Base-by-base conservation (phyloP, 495 filamentous ascomycete genomes). In the Haplographium delicatum region DNA sequence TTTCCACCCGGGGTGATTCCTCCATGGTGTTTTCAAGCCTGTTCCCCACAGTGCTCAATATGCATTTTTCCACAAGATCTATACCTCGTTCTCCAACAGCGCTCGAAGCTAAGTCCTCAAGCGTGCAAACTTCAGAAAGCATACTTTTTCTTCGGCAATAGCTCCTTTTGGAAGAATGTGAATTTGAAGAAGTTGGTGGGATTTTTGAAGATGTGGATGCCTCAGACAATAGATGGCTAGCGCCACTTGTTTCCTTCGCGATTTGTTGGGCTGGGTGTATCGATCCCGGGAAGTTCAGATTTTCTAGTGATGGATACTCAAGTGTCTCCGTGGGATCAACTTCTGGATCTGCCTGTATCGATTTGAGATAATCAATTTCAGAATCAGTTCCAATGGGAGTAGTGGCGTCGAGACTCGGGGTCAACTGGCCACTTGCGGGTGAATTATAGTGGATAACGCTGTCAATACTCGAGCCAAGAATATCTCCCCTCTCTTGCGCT, bases 81-180 rank as follows among this genome's bases (percentile, higher is more conserved):
- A n/a, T n/a, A n/a, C n/a, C 15, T 40, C 28, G 28, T 2, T 34
- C 25, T 47, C 3, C 23, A 28, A 5, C 13, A 15, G 19, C 5
- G 11, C 4, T 35, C 7, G 25, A 57, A n/a, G n/a, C n/a, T n/a
- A n/a, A 44, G 19, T 54, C 47, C 5, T 59, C 60, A 7, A 50
- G 40, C 6, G 52, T 59, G 22, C 27, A 59, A 5, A 62, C 46
- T 39, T 62, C 60, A 9, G 60, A 62, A 18, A 62, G 54, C 49
- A 51, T 39, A 40, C 60, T 59, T 30, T 44, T 57, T n/a, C 60
- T 49, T 31, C 47, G 11, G 9, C 47, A 40, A n/a, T 37, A 2
- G 2, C 20, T 52, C 22, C 40, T 48, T 28, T 39, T 38, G 3
- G 45, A 20, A 4, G 33, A 57, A 15, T 20, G 30, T 18, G 44